A percentile compares a stretch with the other conserved stretches of the same genome.
phyloP scores from a whole-genome alignment of 192 early-diverging fungal genomes.

The Phlyctochytrium bullatum region DNA sequence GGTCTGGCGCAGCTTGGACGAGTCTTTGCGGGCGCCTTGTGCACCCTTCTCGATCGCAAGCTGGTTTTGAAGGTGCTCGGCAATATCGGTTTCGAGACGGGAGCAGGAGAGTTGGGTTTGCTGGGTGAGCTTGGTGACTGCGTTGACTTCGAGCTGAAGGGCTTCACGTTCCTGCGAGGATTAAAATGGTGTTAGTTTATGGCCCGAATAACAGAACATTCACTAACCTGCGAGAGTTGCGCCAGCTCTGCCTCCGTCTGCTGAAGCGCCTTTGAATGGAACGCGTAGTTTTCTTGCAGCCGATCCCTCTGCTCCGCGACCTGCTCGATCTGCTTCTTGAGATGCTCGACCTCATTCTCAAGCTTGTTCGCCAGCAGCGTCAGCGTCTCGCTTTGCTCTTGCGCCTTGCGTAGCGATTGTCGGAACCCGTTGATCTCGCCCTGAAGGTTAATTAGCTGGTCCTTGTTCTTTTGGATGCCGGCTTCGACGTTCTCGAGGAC shows the following conservation, averaged over 20 bases:
- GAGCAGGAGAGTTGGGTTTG: conserved; percentile 26
- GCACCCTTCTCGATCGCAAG: conserved; percentile 53
- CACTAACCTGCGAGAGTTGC: conserved; percentile 35
- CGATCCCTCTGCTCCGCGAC: conserved; percentile 48
- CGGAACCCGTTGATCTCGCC: conserved; percentile 53
- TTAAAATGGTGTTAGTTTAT: background rate
- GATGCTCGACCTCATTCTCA: conserved; percentile 45
- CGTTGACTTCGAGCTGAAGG: conserved; percentile 46
- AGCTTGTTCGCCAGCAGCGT: conserved; percentile 51
- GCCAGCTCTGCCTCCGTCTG: conserved; percentile 53
- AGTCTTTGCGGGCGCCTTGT: conserved; percentile 40
- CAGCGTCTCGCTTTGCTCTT: conserved; percentile 55
- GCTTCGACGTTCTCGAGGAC: conserved; percentile 42
- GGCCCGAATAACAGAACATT: background rate
- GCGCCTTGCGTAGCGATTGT: conserved; percentile 36
- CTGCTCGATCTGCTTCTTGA: conserved; percentile 46
- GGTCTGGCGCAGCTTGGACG: conserved; percentile 35
- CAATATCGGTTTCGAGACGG: conserved; percentile 51
- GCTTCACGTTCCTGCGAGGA: conserved; percentile 41
- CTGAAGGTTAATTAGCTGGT: conserved; percentile 39
- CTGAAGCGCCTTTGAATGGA: conserved; percentile 45
- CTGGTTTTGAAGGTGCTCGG: conserved; percentile 55
- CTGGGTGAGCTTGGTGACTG: conserved; percentile 42
- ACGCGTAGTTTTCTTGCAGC: conserved; percentile 44
- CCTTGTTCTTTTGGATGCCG: conserved; percentile 51